Evolutionary conservation across 108 stramenopile genomes (phyloP), one percentile per base, ranked within the genome.

Genomic region (Skeletonema marinoi): DNA sequence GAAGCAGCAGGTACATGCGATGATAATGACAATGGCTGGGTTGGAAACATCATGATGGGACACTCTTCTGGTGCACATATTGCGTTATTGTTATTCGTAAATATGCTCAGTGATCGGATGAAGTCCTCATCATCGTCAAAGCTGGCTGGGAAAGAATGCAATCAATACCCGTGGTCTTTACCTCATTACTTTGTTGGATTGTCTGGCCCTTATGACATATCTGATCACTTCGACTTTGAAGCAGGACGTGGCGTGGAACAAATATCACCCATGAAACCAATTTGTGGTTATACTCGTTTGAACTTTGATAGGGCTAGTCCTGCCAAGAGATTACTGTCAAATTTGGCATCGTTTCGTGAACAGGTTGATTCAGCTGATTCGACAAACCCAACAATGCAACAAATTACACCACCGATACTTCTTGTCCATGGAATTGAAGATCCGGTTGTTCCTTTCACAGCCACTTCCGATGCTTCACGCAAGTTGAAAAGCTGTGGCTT

Each of bases 401-500:
- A 75, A 58, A 65, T 88, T 32, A 38, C 83, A 32, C 89, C 78
- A 38, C 76, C 65, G 0, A 76, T 82, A 2, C 67, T 90, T 1
- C 70, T 95, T 3, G 19, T 95, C n/a, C 94, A 95, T 80, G 92
- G 94, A 50, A 86, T 90, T 35, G 94, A 95, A 72, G 94, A 95
- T 70, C 66, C 85, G 17, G 88, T 88, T 5, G 94, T 95, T 30
- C 94, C 94, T 6, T 91, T 93, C 72, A 92, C 92, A 8, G 71
- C 89, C 35, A 93, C 92, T 13, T 59, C 85, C 9, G 92, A 95
- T 74, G 89, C 89, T 19, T 90, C 89, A 1, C 75, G 72, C 19
- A 70, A 77, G 1, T 61, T 95, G 54, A 70, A 81, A 36, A 61
- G 77, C 41, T 92, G 89, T 65, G 92, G 91, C 6, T 46, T 88